A percentile compares a stretch with the other conserved stretches of the same genome.
Evolutionary conservation across 306 rosid species (phyloP).

Genomic region (Cicer judaicum): DNA sequence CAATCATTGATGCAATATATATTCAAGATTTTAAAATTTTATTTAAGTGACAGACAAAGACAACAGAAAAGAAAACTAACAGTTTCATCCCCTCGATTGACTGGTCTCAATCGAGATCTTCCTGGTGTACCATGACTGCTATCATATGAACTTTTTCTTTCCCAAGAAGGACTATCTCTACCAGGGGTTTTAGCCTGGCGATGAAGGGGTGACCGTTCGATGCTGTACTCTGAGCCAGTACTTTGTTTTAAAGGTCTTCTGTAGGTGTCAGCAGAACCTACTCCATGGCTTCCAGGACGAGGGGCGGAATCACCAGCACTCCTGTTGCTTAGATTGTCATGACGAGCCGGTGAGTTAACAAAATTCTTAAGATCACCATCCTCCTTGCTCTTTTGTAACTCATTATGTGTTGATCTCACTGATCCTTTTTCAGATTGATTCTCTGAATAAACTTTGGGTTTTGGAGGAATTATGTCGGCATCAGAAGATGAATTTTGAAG

Average conservation of each 20-base stretch:
- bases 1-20: conserved; percentile 26
- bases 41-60: not conserved
- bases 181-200: conserved; percentile 70
- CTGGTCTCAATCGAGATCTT: conserved; percentile 69
- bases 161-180: conserved; percentile 71
- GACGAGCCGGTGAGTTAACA: conserved; percentile 62
- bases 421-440: conserved; percentile 47
- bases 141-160: conserved; percentile 70
- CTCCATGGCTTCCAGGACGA: conserved; percentile 56
- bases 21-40: conserved; percentile 6
- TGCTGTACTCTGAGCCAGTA: conserved; percentile 65
- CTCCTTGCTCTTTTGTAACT: conserved; percentile 58
- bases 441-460: conserved; percentile 46
- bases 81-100: conserved; percentile 61
- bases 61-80: conserved; percentile 59
- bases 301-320: conserved; percentile 46
- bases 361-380: conserved; percentile 62
- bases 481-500: conserved; percentile 51
- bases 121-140: conserved; percentile 79
- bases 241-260: conserved; percentile 59
- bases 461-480: conserved; percentile 52
- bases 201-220: conserved; percentile 89
- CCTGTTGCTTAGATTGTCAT: conserved; percentile 54
- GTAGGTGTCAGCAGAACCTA: conserved; percentile 56
- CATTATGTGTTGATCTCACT: conserved; percentile 44